Evolutionary conservation across 108 stramenopile species (phyloP), one percentile per base, ranked within the genome.

Genomic region (Stephanodiscus minutulus): DNA sequence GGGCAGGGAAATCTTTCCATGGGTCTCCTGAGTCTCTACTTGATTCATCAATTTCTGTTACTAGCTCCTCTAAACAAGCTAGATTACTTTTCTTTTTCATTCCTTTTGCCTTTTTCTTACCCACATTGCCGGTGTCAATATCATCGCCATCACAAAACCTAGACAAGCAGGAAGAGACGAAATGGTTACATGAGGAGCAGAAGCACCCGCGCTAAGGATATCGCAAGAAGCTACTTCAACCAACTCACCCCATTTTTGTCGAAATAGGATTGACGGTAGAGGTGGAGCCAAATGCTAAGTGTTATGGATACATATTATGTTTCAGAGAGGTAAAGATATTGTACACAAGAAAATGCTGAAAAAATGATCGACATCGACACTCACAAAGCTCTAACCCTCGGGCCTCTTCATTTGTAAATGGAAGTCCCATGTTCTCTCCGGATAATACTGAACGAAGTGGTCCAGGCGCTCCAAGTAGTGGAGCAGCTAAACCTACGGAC

Each of bases 361-460:
- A 1, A 21, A 12, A 41, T 22, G 43, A 41, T 6, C 52, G 5
- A 29, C 43, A 61, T 52, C 49, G 47, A 8, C 41, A 83, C 85
- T 84, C 66, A 85, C 85, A 88, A 37, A 95, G 67, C 64, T 93
- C 94, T 72, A 95, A 78, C 18, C 76, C 64, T 66, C 95, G 64
- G 8, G 89, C 88, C 22, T 84, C 83, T 33, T 83, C 85, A 64
- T 96, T 89, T 8, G 77, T 83, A 20, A 96, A 76, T 18, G 95
- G 95, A 59, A 96, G 64, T 10, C 95, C 95, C 95, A 96, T 96
- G 55, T 88, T 91, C 68, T 96, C 95, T 36, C 95, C 95, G 58
- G 80, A 83, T 7, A 96, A 73, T 12, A 93, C 95, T 41, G 89
- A 83, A 24, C 92, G 82, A 21, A 96, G 73, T n/a, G 91, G 91